Evolutionary conservation across 805 yeast genomes (phyloP).

Genomic region (Candida cerambycidarum): DNA sequence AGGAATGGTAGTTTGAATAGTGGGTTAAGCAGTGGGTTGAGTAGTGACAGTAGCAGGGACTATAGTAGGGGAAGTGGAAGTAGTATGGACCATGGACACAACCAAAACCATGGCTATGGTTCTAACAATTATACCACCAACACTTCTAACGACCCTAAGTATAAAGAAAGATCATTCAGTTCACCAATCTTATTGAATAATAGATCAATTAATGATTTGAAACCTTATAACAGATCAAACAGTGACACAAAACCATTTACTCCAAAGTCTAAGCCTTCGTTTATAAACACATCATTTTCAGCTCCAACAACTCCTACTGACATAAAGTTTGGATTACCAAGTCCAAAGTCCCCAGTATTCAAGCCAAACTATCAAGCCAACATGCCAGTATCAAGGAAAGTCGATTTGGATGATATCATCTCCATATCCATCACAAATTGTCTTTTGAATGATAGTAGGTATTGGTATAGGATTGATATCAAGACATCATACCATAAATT

Average conservation of each 20-base stretch:
- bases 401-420: not conserved
- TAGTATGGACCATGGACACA: too few relatives aligned
- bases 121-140: too few relatives aligned
- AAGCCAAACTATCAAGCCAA: conserved; percentile 4
- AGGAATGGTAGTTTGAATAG: not conserved
- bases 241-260: conserved; percentile 1
- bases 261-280: not conserved
- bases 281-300: not conserved
- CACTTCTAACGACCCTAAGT: not conserved
- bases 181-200: too few relatives aligned
- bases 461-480: conserved; percentile 37
- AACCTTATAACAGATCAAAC: conserved; percentile 2
- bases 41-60: not conserved
- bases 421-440: conserved; percentile 25
- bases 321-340: conserved; percentile 1
- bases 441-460: conserved; percentile 24
- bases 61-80: not conserved
- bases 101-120: too few relatives aligned
- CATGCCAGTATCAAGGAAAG: too few relatives aligned
- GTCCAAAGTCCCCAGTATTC: conserved; percentile 7
- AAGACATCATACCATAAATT: conserved; percentile 19
- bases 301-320: conserved; percentile 1
- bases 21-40: not conserved
- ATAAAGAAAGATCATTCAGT: not conserved
- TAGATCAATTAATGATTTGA: too few relatives aligned